Conservation (phyloP, 2,329 filamentous ascomycete species). For the Botrytis squamosa region DNA sequence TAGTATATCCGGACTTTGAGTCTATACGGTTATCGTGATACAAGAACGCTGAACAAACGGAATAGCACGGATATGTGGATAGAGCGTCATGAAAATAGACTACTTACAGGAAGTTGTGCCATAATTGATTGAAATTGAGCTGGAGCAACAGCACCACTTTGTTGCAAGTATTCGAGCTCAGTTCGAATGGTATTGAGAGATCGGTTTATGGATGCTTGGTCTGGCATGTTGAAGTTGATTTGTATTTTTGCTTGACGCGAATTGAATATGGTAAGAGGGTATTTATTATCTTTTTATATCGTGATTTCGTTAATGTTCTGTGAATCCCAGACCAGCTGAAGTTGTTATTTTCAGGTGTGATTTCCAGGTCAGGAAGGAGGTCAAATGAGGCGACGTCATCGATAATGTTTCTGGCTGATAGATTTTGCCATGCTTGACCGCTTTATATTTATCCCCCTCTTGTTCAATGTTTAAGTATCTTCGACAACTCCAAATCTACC, state of each 20-base stretch:
- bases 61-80: no score
- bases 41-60: no score
- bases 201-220: constrained; percentile 34
- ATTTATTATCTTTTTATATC: background rate
- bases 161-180: constrained; percentile 37
- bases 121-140: constrained; percentile 39
- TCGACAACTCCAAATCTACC: background rate
- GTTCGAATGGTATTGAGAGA: constrained; percentile 34
- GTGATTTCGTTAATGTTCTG: background rate
- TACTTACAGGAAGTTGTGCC: constrained; percentile 38
- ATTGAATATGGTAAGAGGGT: background rate
- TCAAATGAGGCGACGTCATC: constrained; percentile 10
- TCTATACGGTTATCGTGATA: background rate
- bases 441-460: background rate
- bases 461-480: no score
- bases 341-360: background rate
- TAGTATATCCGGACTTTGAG: background rate
- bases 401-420: background rate
- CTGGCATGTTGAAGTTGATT: constrained; percentile 29
- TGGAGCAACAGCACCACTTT: constrained; percentile 34
- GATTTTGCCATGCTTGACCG: constrained; percentile 7
- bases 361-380: background rate
- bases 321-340: background rate
- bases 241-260: background rate
- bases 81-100: fast-evolving